A percentile compares a stretch with the other conserved stretches of the same genome.
Conservation (phyloP, 2,329 filamentous ascomycete genomes). For the Stromatinia cepivora region DNA sequence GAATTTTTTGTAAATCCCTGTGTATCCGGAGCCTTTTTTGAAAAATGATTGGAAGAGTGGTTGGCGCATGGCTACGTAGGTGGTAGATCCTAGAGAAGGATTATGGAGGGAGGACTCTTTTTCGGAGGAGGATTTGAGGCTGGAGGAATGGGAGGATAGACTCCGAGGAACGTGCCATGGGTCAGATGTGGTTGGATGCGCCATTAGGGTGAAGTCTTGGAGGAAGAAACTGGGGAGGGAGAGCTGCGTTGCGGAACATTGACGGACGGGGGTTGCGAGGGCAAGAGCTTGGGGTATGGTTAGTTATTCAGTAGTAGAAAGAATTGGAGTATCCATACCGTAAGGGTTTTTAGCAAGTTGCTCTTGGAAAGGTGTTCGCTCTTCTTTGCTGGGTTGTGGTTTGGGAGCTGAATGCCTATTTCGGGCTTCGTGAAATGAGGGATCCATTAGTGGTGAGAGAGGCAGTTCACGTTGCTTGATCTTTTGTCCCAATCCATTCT, state of each 20-base stretch:
- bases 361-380: conserved; percentile 51
- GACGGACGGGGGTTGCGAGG: conserved; percentile 60
- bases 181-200: conserved; percentile 53
- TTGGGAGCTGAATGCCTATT: conserved; percentile 36
- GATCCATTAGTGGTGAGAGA: conserved; percentile 51
- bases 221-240: conserved; percentile 62
- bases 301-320: background rate
- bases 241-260: conserved; percentile 51
- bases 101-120: background rate
- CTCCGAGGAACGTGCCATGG: conserved; percentile 59
- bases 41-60: conserved; percentile 12
- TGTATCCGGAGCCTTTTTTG: conserved; percentile 4
- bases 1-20: background rate
- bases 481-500: background rate
- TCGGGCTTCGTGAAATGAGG: conserved; percentile 43
- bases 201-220: conserved; percentile 58
- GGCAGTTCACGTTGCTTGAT: conserved; percentile 42
- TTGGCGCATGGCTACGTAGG: conserved; percentile 25
- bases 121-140: background rate
- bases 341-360: conserved; percentile 63
- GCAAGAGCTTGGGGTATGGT: conserved; percentile 47
- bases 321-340: conserved; percentile 37
- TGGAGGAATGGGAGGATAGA: conserved; percentile 27
- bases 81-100: conserved; percentile 18
- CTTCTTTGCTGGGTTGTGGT: conserved; percentile 44